Conservation (phyloP, 164 flowering plant genomes). For the Aristolochia contorta region DNA sequence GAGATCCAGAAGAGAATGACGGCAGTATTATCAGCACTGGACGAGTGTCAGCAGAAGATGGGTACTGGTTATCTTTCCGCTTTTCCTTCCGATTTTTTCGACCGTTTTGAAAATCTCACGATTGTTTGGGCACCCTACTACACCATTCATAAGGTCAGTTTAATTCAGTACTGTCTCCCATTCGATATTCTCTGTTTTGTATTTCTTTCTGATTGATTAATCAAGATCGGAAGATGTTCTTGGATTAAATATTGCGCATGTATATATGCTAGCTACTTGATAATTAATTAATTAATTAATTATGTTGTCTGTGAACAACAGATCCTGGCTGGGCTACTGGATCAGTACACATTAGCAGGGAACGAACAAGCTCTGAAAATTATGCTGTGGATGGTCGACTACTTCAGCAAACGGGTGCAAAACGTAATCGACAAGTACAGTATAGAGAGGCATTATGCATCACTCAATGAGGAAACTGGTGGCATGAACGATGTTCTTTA, state of each 20-base stretch:
- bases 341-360: slow-evolving; percentile 60
- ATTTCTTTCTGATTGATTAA: too few relatives aligned
- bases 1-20: slow-evolving; percentile 56
- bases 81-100: slow-evolving; percentile 73
- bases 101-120: slow-evolving; percentile 69
- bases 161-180: too few relatives aligned
- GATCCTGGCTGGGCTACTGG: slow-evolving; percentile 93
- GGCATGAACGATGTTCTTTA: slow-evolving; percentile 99
- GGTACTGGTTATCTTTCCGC: slow-evolving; percentile 93
- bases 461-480: slow-evolving; percentile 87
- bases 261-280: too few relatives aligned
- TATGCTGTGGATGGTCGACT: slow-evolving; percentile 70
- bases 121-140: slow-evolving; percentile 98
- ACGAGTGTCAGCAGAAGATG: slow-evolving; percentile 60
- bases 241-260: too few relatives aligned
- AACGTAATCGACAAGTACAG: slow-evolving; percentile 51
- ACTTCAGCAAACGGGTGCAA: slow-evolving; percentile 75
- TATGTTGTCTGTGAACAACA: too few relatives aligned
- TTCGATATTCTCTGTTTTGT: too few relatives aligned
- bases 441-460: slow-evolving; percentile 56
- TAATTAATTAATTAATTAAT: neutral
- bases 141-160: slow-evolving; percentile 99
- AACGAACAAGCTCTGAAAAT: slow-evolving; percentile 60
- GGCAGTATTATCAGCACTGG: slow-evolving; percentile 51
- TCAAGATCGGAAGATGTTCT: too few relatives aligned